Percentiles rank a stretch among this genome's conserved stretches.
Evolutionary conservation across 345 rosid species (phyloP).

Genomic region (Eucalyptus cloeziana): DNA sequence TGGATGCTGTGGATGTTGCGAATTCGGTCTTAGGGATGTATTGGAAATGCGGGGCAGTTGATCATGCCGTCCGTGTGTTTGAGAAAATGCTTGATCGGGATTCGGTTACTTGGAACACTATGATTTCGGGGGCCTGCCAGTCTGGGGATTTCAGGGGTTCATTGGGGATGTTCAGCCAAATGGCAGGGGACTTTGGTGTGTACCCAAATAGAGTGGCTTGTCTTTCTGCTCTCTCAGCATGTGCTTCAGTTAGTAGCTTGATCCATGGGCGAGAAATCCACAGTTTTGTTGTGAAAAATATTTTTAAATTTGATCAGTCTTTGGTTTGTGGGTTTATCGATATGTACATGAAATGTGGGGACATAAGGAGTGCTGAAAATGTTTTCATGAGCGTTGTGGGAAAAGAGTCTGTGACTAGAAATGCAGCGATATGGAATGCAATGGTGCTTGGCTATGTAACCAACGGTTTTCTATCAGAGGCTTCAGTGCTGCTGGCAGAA

Average conservation of each 20-base stretch:
- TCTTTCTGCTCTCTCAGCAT: not conserved
- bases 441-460: conserved; percentile 29
- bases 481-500: conserved; percentile 8
- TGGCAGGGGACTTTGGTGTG: not conserved
- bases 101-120: not conserved
- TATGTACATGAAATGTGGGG: conserved; percentile 35
- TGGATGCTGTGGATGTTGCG: not conserved
- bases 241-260: conserved; percentile 11
- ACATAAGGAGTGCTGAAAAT: conserved; percentile 13
- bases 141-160: not conserved
- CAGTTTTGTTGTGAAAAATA: conserved; percentile 15
- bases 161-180: not conserved
- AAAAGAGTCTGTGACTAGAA: not conserved
- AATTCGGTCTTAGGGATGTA: not conserved
- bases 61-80: not conserved
- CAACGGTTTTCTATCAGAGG: conserved; percentile 10
- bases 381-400: conserved; percentile 6
- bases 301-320: conserved; percentile 12
- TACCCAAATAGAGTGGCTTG: not conserved
- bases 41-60: not conserved
- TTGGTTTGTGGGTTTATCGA: conserved; percentile 21
- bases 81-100: not conserved
- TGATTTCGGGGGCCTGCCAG: not conserved
- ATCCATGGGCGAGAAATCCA: conserved; percentile 26
- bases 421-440: conserved; percentile 29